Evolutionary conservation across 106 monocot species (phyloP).

Genomic region (Alisma plantagoaquatica): DNA sequence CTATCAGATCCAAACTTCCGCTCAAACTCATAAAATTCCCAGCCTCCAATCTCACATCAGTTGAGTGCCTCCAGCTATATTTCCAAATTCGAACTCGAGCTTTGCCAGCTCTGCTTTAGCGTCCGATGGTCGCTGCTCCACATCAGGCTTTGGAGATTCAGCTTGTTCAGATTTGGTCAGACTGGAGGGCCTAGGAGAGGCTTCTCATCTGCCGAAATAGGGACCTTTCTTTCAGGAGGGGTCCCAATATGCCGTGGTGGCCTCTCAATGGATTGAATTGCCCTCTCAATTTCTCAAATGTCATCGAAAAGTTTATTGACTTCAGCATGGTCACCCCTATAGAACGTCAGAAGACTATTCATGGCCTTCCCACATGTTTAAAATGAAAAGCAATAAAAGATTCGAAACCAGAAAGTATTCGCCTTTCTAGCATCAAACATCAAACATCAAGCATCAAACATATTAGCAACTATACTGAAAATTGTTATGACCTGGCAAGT

Average conservation of each 20-base stretch:
- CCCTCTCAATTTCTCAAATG: constrained; percentile 46
- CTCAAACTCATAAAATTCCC: constrained; percentile 97
- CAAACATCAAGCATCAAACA: too few relatives aligned
- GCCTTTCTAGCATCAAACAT: constrained; percentile 40
- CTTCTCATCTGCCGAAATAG: constrained; percentile 16
- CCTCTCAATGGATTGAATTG: constrained; percentile 63
- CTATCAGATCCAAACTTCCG: constrained; percentile 39
- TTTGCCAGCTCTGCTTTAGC: constrained; percentile 60
- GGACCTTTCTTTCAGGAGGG: constrained; percentile 24
- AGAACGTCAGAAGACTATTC: not conserved
- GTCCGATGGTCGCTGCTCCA: constrained; percentile 20
- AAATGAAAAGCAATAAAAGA: not conserved
- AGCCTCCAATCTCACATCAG: constrained; percentile 71
- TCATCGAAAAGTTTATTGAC: constrained; percentile 48
- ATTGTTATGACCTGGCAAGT: constrained; percentile 51
- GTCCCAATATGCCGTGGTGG: constrained; percentile 53
- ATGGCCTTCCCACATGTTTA: too few relatives aligned
- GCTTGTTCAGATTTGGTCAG: constrained; percentile 7
- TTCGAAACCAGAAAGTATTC: constrained; percentile 33
- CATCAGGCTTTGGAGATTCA: constrained; percentile 24
- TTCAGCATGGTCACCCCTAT: constrained; percentile 57
- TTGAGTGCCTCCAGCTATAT: constrained; percentile 24
- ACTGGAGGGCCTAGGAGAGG: not conserved
- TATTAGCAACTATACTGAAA: constrained; percentile 69
- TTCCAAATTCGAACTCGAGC: constrained; percentile 67